Conservation (phyloP, 1,139 yeast species). For the Zygoascus sp. region DNA sequence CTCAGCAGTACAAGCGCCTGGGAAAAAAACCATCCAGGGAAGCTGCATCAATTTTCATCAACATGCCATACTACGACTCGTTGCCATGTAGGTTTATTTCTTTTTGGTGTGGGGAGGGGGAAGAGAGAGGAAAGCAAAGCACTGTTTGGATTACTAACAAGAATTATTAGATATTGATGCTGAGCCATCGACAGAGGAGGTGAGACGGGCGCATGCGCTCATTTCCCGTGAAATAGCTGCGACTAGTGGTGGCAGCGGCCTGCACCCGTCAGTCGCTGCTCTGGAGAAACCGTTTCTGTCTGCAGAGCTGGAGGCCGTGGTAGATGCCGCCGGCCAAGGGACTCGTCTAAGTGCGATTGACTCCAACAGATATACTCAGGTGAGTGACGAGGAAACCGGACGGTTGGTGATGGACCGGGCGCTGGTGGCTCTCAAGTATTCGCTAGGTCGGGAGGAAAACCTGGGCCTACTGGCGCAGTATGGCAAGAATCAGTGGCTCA, state of each 20-base stretch:
- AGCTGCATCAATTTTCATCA: neutral
- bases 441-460: constrained; percentile 29
- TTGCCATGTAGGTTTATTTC: constrained; percentile 22
- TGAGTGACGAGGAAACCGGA: constrained; percentile 17
- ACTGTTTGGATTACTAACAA: neutral
- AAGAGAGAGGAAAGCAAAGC: neutral
- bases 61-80: constrained; percentile 22
- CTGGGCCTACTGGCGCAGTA: constrained; percentile 26
- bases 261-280: constrained; percentile 6
- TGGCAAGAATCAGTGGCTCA: constrained; percentile 36
- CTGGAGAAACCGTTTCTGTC: constrained; percentile 15
- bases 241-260: constrained; percentile 3
- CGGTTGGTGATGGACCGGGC: constrained; percentile 24
- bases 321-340: constrained; percentile 28
- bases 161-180: constrained; percentile 22
- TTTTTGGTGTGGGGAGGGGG: neutral
- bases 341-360: constrained; percentile 33
- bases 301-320: constrained; percentile 21
- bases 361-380: constrained; percentile 25
- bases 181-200: constrained; percentile 21
- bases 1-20: no score
- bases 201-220: constrained; percentile 18
- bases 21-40: neutral
- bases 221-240: constrained; percentile 20
- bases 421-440: constrained; percentile 29